A percentile compares a stretch with the other conserved stretches of the same genome.
These are phyloP conservation scores for Yamadazyma tumulicola DNA, from an alignment of 805 yeast species.

Conservation along the genomic window DNA sequence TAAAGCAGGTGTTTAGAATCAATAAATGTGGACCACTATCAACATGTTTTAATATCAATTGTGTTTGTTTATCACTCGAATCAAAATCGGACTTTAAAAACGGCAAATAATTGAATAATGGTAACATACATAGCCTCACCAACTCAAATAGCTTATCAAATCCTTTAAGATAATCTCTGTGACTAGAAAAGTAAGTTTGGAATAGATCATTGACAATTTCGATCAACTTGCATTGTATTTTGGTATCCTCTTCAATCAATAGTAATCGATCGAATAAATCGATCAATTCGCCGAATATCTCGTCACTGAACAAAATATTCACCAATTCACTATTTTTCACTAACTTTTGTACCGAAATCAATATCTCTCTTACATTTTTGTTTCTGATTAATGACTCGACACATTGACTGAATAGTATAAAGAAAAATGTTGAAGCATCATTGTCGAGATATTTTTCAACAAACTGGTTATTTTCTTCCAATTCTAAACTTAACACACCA, in stretches of 20 bases:
- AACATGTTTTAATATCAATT: conserved; percentile 23
- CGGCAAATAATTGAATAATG: conserved; percentile 59
- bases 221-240: conserved; percentile 53
- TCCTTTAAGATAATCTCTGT: conserved; percentile 45
- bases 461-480: conserved; percentile 46
- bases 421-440: conserved; percentile 64
- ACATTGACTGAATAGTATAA: conserved; percentile 80
- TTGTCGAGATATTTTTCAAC: conserved; percentile 47
- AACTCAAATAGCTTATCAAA: conserved; percentile 83
- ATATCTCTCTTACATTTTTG: conserved; percentile 46
- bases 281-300: conserved; percentile 68
- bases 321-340: conserved; percentile 56
- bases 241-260: conserved; percentile 56
- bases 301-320: conserved; percentile 58
- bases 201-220: conserved; percentile 31
- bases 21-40: conserved; percentile 36
- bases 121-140: conserved; percentile 63
- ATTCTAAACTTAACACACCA: conserved; percentile 66
- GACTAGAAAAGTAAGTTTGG: conserved; percentile 18
- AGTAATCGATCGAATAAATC: conserved; percentile 73
- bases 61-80: conserved; percentile 16
- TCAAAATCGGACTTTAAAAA: conserved; percentile 49
- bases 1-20: conserved; percentile 47
- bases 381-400: conserved; percentile 62
- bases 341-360: conserved; percentile 47